Evolutionary conservation across 129 eudicot species (phyloP), one percentile per base, ranked within the genome.

Genomic region (Gnaphalium uliginosum): DNA sequence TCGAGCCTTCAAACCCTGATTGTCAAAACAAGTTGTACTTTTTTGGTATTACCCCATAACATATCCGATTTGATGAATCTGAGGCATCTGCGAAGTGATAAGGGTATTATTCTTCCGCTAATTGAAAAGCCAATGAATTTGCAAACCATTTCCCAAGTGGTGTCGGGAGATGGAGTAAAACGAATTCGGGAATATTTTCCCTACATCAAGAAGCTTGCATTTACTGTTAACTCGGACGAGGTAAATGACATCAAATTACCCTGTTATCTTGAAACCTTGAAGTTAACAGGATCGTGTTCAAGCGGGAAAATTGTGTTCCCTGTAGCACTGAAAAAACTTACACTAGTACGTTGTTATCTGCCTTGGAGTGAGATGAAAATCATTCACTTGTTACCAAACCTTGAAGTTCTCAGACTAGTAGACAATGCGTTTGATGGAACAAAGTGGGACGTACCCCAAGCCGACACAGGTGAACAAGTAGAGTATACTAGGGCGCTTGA

Each of bases 11-110:
- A 70, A 41, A 78, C 54, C 13, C 25, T 78, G 39, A 26, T 60
- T 6, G 6, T 51, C 41, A 18, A 0, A 72, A 53, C 30, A 23
- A 2, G 18, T 4, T 1, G 1, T 7, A 0, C 0, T 0, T 1
- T 0, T 32, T 4, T 33, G 25, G 0, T 9, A 15, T 39, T 69
- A 69, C 76, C 82, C 0, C 3, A 6, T 60, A 50, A 10, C 37
- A 48, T 78, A 29, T 70, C 76, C 15, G 1, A 78, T 21, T 61
- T 70, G 66, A 76, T 60, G 19, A 78, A 78, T 24, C 22, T 70
- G 56, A 59, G 65, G 71, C 71, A 46, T 70, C 46, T 78, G 19
- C 7, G 8, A 39, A 70, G 82, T 70, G 19, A 70, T 11, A 3
- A 0, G 25, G 1, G 14, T 8, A 23, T 70, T 29, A 4, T 2